Evolutionary conservation across 805 yeast genomes (phyloP), one percentile per base, ranked within the genome.

Genomic region (Wickerhamiella dianesei): DNA sequence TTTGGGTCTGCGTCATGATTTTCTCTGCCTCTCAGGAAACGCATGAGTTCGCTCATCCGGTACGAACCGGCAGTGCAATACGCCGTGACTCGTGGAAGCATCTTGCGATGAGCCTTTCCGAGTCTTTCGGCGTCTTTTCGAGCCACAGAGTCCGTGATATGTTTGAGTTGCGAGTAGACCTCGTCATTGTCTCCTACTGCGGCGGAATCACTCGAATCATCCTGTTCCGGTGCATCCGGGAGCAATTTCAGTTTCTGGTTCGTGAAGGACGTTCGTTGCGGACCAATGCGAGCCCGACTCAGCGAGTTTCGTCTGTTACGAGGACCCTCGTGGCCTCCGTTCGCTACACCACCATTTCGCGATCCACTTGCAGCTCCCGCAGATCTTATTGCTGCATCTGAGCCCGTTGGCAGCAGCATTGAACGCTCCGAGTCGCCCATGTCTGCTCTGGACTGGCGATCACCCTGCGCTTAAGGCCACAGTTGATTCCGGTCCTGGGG

Each of bases 1-100:
- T 83, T 84, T 1, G 97, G 96, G 0, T 92, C 79, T 35, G 86
- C 80, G 58, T 57, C 54, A 44, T 62, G 63, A 42, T 56, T 48
- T 3, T 51, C 53, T 19, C 86, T 73, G 44, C 85, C 92, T 57
- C 81, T 79, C 45, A 92, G 65, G 88, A 95, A 89, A 57, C 89
- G 70, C 43, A 82, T 71, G 37, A 92, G 67, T 44, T 87, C 96
- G 55, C 82, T 76, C 94, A 92, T 84, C 53, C 77, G 77, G 59
- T 88, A 92, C 20, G 92, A 78, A 25, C 96, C 88, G 21, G 96
- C 87, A 0, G 97, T 89, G 65, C 97, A 89, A 61, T 87, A 92
- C 2, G 96, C 95, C 0, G 97, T 89, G 1, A 88, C 96, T 51
- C 98, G 70, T 2, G 98, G 97, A 47, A 92, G 71, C 51, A 86